phyloP scores from a whole-genome alignment of 129 eudicot genomes.

The Cynara cardunculus region DNA sequence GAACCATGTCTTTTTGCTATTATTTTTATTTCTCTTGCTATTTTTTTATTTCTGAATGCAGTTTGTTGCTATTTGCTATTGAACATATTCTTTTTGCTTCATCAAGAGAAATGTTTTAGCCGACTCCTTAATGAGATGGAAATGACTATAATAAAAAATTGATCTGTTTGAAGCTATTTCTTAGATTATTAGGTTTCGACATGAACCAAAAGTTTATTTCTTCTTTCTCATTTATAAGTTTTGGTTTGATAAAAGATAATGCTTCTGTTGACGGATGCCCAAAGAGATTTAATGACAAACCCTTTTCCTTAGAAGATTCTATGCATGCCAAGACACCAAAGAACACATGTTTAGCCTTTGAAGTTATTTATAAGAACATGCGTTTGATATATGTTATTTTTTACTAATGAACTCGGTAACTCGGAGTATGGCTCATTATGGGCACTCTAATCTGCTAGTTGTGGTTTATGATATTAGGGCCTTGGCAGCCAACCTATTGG shows the following conservation, averaged over 20 bases:
- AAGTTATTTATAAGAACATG: too few relatives aligned
- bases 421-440: neutral
- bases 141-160: neutral
- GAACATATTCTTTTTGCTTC: neutral
- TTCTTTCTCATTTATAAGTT: too few relatives aligned
- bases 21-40: neutral
- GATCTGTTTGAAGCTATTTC: neutral
- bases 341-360: neutral
- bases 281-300: neutral
- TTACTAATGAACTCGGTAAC: neutral
- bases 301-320: neutral
- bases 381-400: neutral
- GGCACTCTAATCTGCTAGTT: neutral
- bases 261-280: neutral
- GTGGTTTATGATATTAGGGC: too few relatives aligned
- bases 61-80: neutral
- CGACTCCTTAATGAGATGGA: neutral
- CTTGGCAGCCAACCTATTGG: neutral
- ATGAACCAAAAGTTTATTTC: neutral
- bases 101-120: neutral
- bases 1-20: neutral
- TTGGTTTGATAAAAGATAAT: neutral
- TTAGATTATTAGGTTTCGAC: neutral
- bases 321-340: neutral
- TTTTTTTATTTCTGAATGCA: neutral